A percentile compares a stretch with the other conserved stretches of the same genome.
These are phyloP conservation scores for Aspergillus vadensis DNA, from an alignment of 2,329 filamentous ascomycete genomes.

Conservation along the genomic window DNA sequence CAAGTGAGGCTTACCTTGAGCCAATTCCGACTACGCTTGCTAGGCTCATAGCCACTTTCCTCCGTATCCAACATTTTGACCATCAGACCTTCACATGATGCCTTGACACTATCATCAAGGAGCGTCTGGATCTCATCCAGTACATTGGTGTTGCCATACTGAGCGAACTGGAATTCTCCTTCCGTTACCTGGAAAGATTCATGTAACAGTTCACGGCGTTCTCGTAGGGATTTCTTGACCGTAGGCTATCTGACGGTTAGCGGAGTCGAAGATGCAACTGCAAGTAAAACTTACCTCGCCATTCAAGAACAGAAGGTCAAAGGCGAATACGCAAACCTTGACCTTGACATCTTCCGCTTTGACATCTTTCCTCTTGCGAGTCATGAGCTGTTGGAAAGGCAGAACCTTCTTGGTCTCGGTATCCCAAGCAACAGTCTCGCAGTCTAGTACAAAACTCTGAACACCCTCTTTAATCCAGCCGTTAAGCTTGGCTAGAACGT, in stretches of 20 bases:
- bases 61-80: conserved; percentile 97
- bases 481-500: conserved; percentile 84
- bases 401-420: conserved; percentile 91
- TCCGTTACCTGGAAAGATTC: conserved; percentile 74
- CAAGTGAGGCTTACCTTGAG: conserved; percentile 69
- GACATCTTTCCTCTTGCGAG: conserved; percentile 94
- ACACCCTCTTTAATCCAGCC: conserved; percentile 89
- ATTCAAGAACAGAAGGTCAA: conserved; percentile 91
- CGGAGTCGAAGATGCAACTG: background rate
- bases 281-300: conserved; percentile 60
- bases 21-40: conserved; percentile 96
- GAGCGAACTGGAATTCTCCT: conserved; percentile 89
- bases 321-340: conserved; percentile 96
- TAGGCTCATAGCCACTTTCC: conserved; percentile 94
- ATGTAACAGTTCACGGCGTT: conserved; percentile 75
- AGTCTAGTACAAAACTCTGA: conserved; percentile 96
- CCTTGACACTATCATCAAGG: conserved; percentile 91
- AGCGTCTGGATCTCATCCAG: conserved; percentile 91
- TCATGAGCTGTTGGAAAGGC: conserved; percentile 98
- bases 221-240: conserved; percentile 82
- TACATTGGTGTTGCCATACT: conserved; percentile 81
- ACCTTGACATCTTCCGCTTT: conserved; percentile 94
- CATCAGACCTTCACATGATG: conserved; percentile 96
- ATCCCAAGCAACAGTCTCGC: conserved; percentile 97
- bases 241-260: conserved; percentile 56